These are phyloP conservation scores for Phytophthora vignae DNA, from an alignment of 352 stramenopile species.

Conservation along the genomic window DNA sequence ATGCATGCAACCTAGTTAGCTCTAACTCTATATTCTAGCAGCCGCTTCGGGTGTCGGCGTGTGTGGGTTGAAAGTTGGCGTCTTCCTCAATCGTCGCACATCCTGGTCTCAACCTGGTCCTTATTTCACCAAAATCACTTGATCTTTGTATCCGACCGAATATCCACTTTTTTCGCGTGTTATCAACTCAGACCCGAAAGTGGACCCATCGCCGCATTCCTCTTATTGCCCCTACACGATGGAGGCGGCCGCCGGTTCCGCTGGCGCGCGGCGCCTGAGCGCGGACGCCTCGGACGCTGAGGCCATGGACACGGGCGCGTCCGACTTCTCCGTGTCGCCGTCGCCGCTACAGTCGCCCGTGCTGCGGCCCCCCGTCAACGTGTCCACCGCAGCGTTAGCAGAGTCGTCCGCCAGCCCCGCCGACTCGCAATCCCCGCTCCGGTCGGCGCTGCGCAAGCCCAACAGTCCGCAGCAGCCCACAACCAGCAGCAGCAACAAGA, in stretches of 20 bases:
- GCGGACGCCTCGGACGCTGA: conserved; percentile 13
- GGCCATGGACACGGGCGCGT: conserved; percentile 11
- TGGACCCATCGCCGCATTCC: neutral
- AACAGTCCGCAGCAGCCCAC: conserved; percentile 14
- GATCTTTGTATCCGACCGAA: conserved; percentile 28
- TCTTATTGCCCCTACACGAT: conserved; percentile 10
- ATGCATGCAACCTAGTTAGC: neutral
- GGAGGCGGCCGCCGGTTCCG: conserved; percentile 22
- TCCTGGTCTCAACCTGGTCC: too few relatives aligned
- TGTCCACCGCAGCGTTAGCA: neutral
- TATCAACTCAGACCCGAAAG: conserved; percentile 1
- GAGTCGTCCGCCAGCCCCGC: neutral
- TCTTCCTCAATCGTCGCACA: neutral
- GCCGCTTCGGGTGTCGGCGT: too few relatives aligned
- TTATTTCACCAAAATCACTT: conserved; percentile 5
- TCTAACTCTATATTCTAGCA: neutral
- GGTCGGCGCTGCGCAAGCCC: conserved; percentile 26
- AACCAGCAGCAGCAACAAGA: neutral
- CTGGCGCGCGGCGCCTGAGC: neutral
- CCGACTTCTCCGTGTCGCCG: conserved; percentile 19
- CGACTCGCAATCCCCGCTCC: conserved; percentile 24
- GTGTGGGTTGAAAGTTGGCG: too few relatives aligned
- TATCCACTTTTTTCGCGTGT: conserved; percentile 23
- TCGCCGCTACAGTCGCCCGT: conserved; percentile 21
- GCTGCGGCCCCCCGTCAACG: neutral